A percentile compares a stretch with the other conserved stretches of the same genome.
Conservation (phyloP, 192 early-diverging fungal species). For the Chytriomyces sp. region DNA sequence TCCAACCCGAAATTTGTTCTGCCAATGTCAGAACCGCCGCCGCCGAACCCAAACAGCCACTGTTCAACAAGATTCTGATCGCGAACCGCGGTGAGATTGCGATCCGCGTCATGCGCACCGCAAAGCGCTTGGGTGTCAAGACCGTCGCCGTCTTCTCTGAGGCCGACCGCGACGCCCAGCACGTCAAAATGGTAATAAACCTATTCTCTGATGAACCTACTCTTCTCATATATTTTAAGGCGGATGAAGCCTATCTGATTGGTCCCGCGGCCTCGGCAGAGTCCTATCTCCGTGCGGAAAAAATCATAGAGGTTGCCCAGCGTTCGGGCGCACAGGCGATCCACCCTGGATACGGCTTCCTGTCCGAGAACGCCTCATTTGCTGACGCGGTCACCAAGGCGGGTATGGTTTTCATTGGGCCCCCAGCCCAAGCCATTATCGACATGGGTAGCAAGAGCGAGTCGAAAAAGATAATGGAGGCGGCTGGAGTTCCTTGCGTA, state of each 20-base stretch:
- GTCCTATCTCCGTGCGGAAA: slow-evolving; percentile 79
- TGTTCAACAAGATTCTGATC: slow-evolving; percentile 96
- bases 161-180: slow-evolving; percentile 83
- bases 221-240: slow-evolving; percentile 45
- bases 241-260: slow-evolving; percentile 92
- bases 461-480: slow-evolving; percentile 89
- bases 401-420: slow-evolving; percentile 87
- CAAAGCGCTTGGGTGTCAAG: slow-evolving; percentile 88
- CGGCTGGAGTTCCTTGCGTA: slow-evolving; percentile 87
- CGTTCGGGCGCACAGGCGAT: slow-evolving; percentile 84
- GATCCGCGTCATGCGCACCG: slow-evolving; percentile 64
- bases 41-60: slow-evolving; percentile 41
- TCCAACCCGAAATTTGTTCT: neutral
- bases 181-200: slow-evolving; percentile 70
- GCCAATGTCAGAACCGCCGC: neutral
- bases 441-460: slow-evolving; percentile 94
- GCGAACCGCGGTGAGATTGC: slow-evolving; percentile 77
- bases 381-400: slow-evolving; percentile 67
- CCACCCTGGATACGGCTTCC: slow-evolving; percentile 96
- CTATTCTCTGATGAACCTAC: neutral
- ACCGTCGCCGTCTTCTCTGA: slow-evolving; percentile 93
- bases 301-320: slow-evolving; percentile 80
- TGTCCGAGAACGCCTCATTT: slow-evolving; percentile 93
- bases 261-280: slow-evolving; percentile 80
- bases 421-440: slow-evolving; percentile 81